phyloP scores from a whole-genome alignment of 768 basidiomycete genomes.

The Auriscalpium vulgare region DNA sequence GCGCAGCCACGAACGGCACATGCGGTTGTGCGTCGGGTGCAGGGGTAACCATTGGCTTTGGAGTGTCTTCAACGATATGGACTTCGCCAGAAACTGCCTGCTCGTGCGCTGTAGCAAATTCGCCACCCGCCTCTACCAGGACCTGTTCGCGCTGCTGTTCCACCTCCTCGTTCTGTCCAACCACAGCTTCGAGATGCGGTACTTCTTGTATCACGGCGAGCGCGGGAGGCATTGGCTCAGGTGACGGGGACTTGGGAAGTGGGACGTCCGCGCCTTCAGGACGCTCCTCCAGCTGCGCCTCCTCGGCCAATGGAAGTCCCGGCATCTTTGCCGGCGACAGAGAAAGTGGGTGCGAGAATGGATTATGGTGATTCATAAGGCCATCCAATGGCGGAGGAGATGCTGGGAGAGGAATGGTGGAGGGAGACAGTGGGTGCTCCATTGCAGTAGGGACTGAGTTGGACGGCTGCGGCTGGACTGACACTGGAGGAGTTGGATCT shows the following conservation, averaged over 20 bases:
- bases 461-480: too few relatives aligned
- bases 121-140: not conserved
- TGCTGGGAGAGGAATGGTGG: constrained; percentile 7
- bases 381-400: constrained; percentile 6
- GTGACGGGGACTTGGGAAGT: not conserved
- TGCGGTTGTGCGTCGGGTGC: not conserved
- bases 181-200: not conserved
- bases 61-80: not conserved
- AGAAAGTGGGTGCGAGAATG: not conserved
- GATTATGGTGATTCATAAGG: not conserved
- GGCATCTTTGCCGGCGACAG: not conserved
- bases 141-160: not conserved
- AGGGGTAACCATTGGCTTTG: not conserved
- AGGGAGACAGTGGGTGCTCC: constrained; percentile 23
- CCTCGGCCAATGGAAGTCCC: not conserved
- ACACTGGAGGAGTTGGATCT: not conserved
- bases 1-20: not conserved
- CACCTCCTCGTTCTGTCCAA: too few relatives aligned
- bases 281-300: not conserved
- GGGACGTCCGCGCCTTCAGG: constrained; percentile 1
- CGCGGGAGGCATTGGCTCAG: not conserved
- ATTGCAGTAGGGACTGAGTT: constrained; percentile 2
- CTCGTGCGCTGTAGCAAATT: not conserved
- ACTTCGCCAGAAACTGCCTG: not conserved
- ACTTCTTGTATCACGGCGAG: not conserved